These are phyloP conservation scores for Cetraspora pellucida DNA, from an alignment of 192 early-diverging fungal genomes.

Conservation along the genomic window DNA sequence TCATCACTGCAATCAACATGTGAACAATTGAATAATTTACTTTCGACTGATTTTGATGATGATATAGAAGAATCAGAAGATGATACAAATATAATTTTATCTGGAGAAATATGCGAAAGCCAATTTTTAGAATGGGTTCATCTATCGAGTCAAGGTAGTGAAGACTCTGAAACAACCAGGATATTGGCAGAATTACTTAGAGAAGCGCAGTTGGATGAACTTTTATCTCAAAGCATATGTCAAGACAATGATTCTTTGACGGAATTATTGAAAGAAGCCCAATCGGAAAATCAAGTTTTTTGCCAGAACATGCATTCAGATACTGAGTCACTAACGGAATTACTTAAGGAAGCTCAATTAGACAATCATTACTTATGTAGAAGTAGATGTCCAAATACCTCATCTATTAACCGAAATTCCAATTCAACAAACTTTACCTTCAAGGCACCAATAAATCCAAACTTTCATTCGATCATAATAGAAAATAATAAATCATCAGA, in stretches of 20 bases:
- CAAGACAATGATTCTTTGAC: background rate
- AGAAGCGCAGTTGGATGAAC: slow-evolving; percentile 24
- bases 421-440: too few relatives aligned
- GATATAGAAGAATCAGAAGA: slow-evolving; percentile 9
- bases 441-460: too few relatives aligned
- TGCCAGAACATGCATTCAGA: background rate
- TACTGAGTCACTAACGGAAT: background rate
- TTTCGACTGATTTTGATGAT: background rate
- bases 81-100: background rate
- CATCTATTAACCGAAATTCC: too few relatives aligned
- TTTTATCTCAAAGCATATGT: background rate
- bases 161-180: background rate
- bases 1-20: background rate
- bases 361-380: slow-evolving; percentile 6
- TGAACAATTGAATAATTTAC: background rate
- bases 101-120: background rate
- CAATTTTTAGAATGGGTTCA: slow-evolving; percentile 23
- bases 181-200: slow-evolving; percentile 10
- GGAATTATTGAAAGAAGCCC: slow-evolving; percentile 1
- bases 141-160: background rate
- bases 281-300: background rate
- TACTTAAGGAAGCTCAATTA: slow-evolving; percentile 19
- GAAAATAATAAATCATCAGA: too few relatives aligned
- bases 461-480: too few relatives aligned
- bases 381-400: background rate